Conservation (phyloP, 495 filamentous ascomycete species). For the Penicillium pancosmium region DNA sequence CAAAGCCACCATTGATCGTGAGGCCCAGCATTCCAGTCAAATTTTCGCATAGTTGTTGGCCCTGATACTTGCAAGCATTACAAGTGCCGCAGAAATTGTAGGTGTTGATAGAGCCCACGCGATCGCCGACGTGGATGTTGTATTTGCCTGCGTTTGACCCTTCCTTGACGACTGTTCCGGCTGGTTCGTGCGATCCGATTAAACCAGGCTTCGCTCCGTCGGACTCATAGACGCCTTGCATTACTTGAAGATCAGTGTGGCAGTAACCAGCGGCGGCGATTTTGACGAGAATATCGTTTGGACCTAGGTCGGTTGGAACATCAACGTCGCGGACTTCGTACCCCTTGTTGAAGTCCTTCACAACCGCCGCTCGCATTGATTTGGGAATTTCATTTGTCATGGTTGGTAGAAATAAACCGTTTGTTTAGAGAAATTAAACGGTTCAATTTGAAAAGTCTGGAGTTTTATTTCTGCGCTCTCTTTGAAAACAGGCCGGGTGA, state of each 20-base stretch:
- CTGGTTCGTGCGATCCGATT: conserved; percentile 15
- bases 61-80: too few species aligned
- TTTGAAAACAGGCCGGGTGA: not conserved
- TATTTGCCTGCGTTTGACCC: conserved; percentile 11
- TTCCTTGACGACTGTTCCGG: conserved; percentile 9
- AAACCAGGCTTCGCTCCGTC: conserved; percentile 14
- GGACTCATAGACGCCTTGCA: conserved; percentile 17
- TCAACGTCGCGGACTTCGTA: conserved; percentile 20
- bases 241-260: conserved; percentile 16
- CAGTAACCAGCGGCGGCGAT: conserved; percentile 17
- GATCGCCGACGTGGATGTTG: conserved; percentile 10
- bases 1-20: too few species aligned
- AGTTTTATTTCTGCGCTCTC: not conserved
- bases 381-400: conserved; percentile 13
- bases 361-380: conserved; percentile 16
- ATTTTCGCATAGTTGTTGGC: too few species aligned
- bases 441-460: too few species aligned
- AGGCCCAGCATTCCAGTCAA: too few species aligned
- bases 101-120: conserved; percentile 16
- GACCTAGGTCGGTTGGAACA: conserved; percentile 13
- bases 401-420: not conserved
- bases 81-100: conserved; percentile 10
- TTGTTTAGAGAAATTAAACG: too few species aligned
- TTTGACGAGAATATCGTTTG: conserved; percentile 21
- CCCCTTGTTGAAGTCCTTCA: conserved; percentile 23